Percentiles rank a stretch among this genome's conserved stretches.
Evolutionary conservation across 2,329 filamentous ascomycete species (phyloP).

Genomic region (Grosmannia penicillata): DNA sequence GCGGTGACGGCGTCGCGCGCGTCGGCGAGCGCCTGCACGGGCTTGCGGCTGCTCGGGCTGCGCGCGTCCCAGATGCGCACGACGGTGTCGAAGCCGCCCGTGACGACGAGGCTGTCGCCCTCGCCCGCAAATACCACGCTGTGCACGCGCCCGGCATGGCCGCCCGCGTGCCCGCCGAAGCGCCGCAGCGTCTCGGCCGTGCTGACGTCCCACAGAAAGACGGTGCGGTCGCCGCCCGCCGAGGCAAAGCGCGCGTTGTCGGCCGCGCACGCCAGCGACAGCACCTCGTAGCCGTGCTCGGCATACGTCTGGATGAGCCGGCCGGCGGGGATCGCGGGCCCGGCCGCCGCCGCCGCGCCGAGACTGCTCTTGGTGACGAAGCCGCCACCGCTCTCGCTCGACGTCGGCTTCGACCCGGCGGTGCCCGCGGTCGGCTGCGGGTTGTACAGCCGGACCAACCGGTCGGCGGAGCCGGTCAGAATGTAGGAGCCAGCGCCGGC

Average conservation of each 20-base stretch:
- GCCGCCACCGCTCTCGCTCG: constrained; percentile 1
- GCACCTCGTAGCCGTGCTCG: constrained; percentile 83
- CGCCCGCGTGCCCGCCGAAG: constrained; percentile 54
- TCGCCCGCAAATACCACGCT: constrained; percentile 65
- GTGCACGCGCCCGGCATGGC: constrained; percentile 62
- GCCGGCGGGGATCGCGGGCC: constrained; percentile 18
- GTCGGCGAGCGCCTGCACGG: constrained; percentile 59
- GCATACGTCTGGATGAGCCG: constrained; percentile 74
- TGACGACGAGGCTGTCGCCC: constrained; percentile 57
- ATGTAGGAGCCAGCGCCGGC: constrained; percentile 61
- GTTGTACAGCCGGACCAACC: constrained; percentile 76
- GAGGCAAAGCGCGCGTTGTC: constrained; percentile 79
- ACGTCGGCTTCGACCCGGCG: background rate
- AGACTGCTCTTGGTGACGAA: constrained; percentile 5
- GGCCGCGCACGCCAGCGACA: constrained; percentile 57
- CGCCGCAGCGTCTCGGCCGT: constrained; percentile 63
- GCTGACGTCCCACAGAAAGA: constrained; percentile 90
- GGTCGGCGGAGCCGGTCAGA: constrained; percentile 75
- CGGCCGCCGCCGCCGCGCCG: constrained; percentile 18
- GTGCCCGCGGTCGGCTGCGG: constrained; percentile 34
- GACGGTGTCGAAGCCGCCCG: constrained; percentile 59
- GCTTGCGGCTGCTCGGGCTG: constrained; percentile 35
- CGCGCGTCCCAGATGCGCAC: constrained; percentile 64
- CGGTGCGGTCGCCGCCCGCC: constrained; percentile 76
- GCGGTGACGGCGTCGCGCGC: constrained; percentile 54